Conservation (phyloP, 2,329 filamentous ascomycete genomes). For the Sporothrix brasiliensis region DNA sequence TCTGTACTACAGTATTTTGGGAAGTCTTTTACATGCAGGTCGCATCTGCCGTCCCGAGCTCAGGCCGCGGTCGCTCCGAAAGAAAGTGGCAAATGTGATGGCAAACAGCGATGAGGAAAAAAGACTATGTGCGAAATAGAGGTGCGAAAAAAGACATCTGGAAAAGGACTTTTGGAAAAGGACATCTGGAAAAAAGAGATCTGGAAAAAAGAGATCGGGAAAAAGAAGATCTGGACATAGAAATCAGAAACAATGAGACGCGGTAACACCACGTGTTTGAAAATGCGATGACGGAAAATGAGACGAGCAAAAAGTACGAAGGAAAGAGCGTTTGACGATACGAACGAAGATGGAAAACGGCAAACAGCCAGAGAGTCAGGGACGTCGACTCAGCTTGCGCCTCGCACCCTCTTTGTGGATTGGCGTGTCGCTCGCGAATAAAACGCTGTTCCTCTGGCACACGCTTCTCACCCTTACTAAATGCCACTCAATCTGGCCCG, state of each 20-base stretch:
- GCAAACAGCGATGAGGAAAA: background rate
- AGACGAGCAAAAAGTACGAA: background rate
- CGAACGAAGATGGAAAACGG: slow-evolving; percentile 1
- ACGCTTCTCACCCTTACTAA: slow-evolving; percentile 22
- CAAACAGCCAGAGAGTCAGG: background rate
- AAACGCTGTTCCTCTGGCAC: slow-evolving; percentile 24
- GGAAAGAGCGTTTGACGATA: background rate
- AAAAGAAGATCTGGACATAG: too few relatives aligned
- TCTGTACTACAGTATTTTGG: background rate
- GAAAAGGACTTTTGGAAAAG: too few relatives aligned
- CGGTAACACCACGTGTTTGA: background rate
- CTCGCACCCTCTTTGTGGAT: slow-evolving; percentile 9
- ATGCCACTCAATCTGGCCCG: slow-evolving; percentile 20
- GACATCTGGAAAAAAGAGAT: background rate
- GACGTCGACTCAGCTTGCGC: background rate
- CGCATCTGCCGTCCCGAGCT: background rate
- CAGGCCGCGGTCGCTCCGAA: slow-evolving; percentile 12
- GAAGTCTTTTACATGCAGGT: background rate
- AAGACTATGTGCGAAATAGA: background rate
- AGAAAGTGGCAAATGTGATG: too few relatives aligned
- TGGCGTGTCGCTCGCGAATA: slow-evolving; percentile 25
- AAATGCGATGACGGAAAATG: background rate
- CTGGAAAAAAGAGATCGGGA: too few relatives aligned
- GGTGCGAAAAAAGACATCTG: background rate
- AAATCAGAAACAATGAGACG: too few relatives aligned